Evolutionary conservation across 2,329 filamentous ascomycete species (phyloP).

Genomic region (Diaporthe aspalathi): DNA sequence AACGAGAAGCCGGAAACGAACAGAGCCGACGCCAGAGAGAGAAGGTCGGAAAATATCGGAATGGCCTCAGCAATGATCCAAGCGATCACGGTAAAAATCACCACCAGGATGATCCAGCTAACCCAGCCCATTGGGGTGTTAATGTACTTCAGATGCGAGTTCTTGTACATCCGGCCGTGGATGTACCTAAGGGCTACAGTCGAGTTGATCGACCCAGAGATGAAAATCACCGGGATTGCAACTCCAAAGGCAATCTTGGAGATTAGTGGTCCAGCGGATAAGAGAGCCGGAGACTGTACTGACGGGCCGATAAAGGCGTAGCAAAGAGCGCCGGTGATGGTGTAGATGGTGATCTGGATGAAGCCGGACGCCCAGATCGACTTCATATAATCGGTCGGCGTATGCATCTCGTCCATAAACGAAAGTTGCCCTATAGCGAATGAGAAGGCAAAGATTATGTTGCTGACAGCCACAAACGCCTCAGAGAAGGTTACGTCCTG

Average conservation of each 20-base stretch:
- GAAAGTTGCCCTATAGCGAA: constrained; percentile 64
- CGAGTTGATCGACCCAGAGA: constrained; percentile 78
- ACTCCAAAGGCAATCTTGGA: constrained; percentile 77
- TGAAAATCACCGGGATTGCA: constrained; percentile 78
- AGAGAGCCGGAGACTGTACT: constrained; percentile 75
- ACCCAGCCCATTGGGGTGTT: constrained; percentile 61
- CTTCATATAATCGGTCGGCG: constrained; percentile 59
- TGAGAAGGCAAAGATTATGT: constrained; percentile 79
- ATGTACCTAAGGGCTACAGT: constrained; percentile 59
- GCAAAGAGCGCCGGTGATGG: constrained; percentile 73
- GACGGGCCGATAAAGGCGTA: constrained; percentile 75
- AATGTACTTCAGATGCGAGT: constrained; percentile 57
- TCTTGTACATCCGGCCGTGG: constrained; percentile 57
- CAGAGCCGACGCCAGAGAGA: constrained; percentile 64
- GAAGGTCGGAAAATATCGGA: constrained; percentile 76
- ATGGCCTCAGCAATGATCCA: constrained; percentile 80
- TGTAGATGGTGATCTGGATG: constrained; percentile 73
- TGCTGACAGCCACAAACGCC: constrained; percentile 72
- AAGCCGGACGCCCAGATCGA: constrained; percentile 72
- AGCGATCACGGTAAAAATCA: constrained; percentile 69
- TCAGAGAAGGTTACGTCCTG: constrained; percentile 60
- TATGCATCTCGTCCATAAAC: constrained; percentile 67
- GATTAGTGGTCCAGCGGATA: constrained; percentile 69
- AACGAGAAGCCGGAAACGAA: constrained; percentile 61
- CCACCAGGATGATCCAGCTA: constrained; percentile 69